Evolutionary conservation across 208 protist species (phyloP).

Genomic region (Trypanosoma rangeli): DNA sequence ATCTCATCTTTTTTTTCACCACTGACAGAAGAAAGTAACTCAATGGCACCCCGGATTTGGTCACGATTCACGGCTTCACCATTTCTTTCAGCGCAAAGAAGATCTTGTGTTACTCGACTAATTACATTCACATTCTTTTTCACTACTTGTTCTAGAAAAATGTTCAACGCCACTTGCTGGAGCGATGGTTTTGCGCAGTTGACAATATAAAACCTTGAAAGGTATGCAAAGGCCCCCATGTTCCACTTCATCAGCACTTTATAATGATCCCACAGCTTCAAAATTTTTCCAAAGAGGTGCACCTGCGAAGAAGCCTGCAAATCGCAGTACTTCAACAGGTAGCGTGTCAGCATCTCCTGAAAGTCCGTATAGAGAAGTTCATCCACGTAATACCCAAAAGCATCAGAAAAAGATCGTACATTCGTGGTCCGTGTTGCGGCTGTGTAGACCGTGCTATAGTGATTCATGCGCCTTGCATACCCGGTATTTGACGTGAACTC

Average conservation of each 20-base stretch:
- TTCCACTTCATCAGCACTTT: slow-evolving; percentile 87
- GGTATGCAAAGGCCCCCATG: slow-evolving; percentile 76
- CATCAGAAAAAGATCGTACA: slow-evolving; percentile 41
- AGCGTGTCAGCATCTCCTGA: slow-evolving; percentile 89
- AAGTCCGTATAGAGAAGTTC: slow-evolving; percentile 89
- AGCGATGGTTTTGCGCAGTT: slow-evolving; percentile 83
- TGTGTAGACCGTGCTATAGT: slow-evolving; percentile 86
- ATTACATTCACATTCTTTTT: slow-evolving; percentile 58
- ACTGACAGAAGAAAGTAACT: slow-evolving; percentile 78
- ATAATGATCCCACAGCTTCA: slow-evolving; percentile 80
- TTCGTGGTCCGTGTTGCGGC: slow-evolving; percentile 69
- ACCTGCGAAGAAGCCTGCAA: slow-evolving; percentile 45
- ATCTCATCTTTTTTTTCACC: slow-evolving; percentile 57
- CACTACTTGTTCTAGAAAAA: slow-evolving; percentile 85
- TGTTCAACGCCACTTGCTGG: slow-evolving; percentile 70
- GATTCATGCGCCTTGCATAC: slow-evolving; percentile 72
- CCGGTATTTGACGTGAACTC: slow-evolving; percentile 64
- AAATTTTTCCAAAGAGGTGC: slow-evolving; percentile 61
- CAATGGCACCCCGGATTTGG: slow-evolving; percentile 56
- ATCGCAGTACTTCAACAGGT: slow-evolving; percentile 66
- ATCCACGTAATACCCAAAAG: slow-evolving; percentile 55
- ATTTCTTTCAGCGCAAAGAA: slow-evolving; percentile 43
- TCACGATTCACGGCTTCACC: slow-evolving; percentile 38
- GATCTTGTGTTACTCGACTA: slow-evolving; percentile 55
- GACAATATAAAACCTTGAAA: slow-evolving; percentile 87